Conservation (phyloP, 2,329 filamentous ascomycete species). For the Emergomyces orientalis region DNA sequence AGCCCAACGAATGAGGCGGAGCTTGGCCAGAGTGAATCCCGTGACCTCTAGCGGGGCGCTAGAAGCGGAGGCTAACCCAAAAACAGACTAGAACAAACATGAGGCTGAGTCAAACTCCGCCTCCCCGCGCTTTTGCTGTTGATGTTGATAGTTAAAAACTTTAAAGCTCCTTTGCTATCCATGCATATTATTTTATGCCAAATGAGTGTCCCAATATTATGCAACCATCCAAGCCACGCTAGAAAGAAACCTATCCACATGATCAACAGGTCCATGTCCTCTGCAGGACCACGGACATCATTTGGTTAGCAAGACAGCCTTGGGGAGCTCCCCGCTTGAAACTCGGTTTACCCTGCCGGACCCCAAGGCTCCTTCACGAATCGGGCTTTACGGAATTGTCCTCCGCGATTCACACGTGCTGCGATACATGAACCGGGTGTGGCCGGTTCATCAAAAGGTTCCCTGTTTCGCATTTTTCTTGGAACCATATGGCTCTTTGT, state of each 20-base stretch:
- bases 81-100: not conserved
- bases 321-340: not conserved
- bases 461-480: not conserved
- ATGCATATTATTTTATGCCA: not conserved
- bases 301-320: not conserved
- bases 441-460: not conserved
- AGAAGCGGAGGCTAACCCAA: slow-evolving; percentile 3
- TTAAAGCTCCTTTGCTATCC: too few relatives aligned
- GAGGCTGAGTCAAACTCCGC: slow-evolving; percentile 1
- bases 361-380: not conserved
- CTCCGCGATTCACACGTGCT: not conserved
- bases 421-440: not conserved
- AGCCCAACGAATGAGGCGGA: not conserved
- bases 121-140: not conserved
- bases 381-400: not conserved
- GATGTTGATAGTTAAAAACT: not conserved
- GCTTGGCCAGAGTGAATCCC: not conserved
- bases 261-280: not conserved
- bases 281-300: too few relatives aligned
- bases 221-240: not conserved
- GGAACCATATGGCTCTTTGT: not conserved
- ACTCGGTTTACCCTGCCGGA: not conserved
- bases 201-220: too few relatives aligned
- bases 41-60: not conserved
- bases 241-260: not conserved